Base-by-base conservation (phyloP, 225 moss, liverwort and hornwort genomes). In the Polytrichum formosum region DNA sequence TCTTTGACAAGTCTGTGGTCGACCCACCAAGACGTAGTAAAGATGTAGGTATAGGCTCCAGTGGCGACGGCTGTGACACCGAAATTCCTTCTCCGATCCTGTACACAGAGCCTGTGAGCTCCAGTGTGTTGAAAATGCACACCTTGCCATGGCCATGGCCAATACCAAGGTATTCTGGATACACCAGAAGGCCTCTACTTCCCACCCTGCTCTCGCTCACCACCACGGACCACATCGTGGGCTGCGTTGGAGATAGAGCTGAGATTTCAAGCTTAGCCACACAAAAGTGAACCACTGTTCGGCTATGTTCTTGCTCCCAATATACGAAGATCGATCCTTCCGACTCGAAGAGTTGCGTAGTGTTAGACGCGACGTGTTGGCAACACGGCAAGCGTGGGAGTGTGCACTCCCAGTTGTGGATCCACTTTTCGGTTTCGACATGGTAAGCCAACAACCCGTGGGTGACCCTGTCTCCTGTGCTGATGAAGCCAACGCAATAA, bases 401-500 rank as follows among this genome's bases (percentile, higher is more conserved):
- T 0, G 79, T 65, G 66, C 77, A 83, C 16, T 26, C 4, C 76
- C 74, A 74, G 6, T 74, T 61, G 5, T 63, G 9, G 1, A 64
- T 73, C 83, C 83, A 83, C 6, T 55, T 1, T 0, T 0, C 61
- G 2, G 61, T 72, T 5, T 26, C 62, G 7, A 77, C 1, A 53
- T 83, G 76, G 2, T 68, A 80, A 0, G 64, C 66, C 26, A 83
- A 28, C 0, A 83, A 4, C 0, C 80, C 84, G 21, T 22, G 59
- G 9, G 19, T 23, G 21, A 20, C 9, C 31, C 66, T 77, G 27
- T 5, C 67, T 22, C 26, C 26, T 0, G n/a, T 6, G 18, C 74
- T 67, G 74, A 72, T 70, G 10, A 84, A 84, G 6, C 77, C 84
- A 0, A 66, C 54, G 0, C 77, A 72, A 0, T 77, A 69, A 53